Percentiles rank a stretch among this genome's conserved stretches.
phyloP scores from a whole-genome alignment of 2,329 filamentous ascomycete species.

The Alternaria brassicae region DNA sequence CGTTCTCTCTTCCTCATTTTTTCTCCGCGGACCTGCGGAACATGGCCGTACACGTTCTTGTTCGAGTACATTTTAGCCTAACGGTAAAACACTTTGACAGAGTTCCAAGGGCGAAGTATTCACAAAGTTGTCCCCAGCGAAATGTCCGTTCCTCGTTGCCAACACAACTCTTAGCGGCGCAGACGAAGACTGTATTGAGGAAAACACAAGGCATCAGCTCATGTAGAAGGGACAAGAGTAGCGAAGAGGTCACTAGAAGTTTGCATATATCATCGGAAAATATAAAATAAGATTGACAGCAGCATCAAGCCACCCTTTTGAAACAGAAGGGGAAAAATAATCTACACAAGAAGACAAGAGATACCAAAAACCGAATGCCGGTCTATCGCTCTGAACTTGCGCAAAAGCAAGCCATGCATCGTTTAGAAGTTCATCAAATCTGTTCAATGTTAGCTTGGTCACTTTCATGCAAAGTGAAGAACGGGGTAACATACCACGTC shows the following conservation, averaged over 20 bases:
- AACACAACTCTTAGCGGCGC: not conserved
- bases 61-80: not conserved
- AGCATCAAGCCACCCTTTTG: not conserved
- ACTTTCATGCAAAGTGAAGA: not conserved
- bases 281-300: not conserved
- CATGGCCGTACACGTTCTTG: not conserved
- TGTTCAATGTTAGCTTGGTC: constrained; percentile 9
- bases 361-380: not conserved
- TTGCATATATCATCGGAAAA: not conserved
- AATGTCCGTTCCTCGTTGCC: not conserved
- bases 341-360: not conserved
- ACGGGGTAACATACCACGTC: constrained; percentile 74
- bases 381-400: not conserved
- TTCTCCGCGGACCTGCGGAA: not conserved
- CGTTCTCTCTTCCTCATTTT: not conserved
- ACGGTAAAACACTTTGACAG: not conserved
- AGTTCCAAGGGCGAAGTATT: not conserved
- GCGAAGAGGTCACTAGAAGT: not conserved
- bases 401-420: not conserved
- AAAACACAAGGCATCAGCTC: not conserved
- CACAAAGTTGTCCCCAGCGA: not conserved
- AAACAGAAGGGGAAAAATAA: not conserved
- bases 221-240: no score
- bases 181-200: not conserved
- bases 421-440: constrained; percentile 35